Conservation (phyloP, 495 filamentous ascomycete genomes). For the Annulohypoxylon nitens region DNA sequence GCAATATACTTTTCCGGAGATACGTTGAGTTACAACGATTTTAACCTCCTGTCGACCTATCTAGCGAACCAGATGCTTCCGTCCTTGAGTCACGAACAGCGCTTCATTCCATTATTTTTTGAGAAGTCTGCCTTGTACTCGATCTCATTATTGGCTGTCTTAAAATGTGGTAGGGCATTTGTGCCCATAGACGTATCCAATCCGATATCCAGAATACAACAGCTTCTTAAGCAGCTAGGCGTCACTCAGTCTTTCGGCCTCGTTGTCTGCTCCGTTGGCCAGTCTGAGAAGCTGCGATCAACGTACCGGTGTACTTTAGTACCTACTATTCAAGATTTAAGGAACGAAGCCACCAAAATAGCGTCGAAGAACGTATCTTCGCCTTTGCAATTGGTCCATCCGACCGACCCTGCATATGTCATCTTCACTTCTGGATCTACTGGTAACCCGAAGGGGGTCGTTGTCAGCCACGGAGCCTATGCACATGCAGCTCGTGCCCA, state of each 20-base stretch:
- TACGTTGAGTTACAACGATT: not conserved
- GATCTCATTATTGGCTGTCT: not conserved
- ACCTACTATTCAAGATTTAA: not conserved
- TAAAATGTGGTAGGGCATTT: not conserved
- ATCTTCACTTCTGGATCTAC: conserved; percentile 8
- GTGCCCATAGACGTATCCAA: not conserved
- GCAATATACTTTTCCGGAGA: not conserved
- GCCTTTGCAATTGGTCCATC: not conserved
- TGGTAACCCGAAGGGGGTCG: not conserved
- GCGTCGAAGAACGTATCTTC: not conserved
- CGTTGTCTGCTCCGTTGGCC: not conserved
- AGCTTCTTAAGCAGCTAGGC: not conserved
- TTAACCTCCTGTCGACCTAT: not conserved
- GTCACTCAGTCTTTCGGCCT: not conserved
- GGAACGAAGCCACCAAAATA: not conserved
- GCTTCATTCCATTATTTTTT: not conserved
- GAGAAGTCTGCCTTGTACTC: not conserved
- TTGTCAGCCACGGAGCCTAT: not conserved
- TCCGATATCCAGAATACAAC: not conserved
- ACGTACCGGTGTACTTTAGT: not conserved
- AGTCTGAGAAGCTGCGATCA: not conserved
- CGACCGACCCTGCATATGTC: not conserved
- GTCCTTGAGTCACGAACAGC: not conserved
- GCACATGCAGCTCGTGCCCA: not conserved
- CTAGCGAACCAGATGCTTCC: not conserved